These are phyloP conservation scores for Schrenkiella parvula DNA, from an alignment of 345 rosid genomes.

Conservation along the genomic window DNA sequence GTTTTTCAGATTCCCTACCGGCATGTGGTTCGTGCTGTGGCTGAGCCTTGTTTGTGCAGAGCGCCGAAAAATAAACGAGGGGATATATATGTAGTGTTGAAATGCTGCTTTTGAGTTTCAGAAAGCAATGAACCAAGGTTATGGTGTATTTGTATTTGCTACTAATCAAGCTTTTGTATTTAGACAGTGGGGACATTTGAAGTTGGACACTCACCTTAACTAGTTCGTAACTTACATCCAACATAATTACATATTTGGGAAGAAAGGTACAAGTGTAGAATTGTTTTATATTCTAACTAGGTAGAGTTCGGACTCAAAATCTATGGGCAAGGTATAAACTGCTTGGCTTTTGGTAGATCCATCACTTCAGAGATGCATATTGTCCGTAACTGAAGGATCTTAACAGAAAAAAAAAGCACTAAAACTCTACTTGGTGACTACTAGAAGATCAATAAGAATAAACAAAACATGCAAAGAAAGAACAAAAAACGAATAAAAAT, in stretches of 20 bases:
- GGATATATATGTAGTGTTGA: background rate
- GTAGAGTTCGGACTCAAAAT: too few species aligned
- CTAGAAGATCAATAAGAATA: too few species aligned
- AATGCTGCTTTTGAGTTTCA: background rate
- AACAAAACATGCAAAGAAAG: too few species aligned
- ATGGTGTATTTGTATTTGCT: background rate
- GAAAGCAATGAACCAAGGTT: background rate
- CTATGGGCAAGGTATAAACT: too few species aligned
- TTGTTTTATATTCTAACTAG: too few species aligned
- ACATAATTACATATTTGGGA: background rate
- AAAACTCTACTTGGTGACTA: too few species aligned
- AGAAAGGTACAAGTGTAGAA: background rate
- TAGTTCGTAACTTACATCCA: background rate
- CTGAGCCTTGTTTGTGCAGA: background rate
- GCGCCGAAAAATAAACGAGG: background rate
- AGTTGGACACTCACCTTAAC: background rate
- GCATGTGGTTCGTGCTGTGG: constrained; percentile 39
- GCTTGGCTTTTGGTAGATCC: too few species aligned
- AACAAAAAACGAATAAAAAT: too few species aligned
- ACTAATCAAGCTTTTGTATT: background rate
- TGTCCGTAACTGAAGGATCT: too few species aligned
- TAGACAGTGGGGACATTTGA: background rate
- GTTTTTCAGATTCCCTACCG: constrained; percentile 33
- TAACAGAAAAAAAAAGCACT: too few species aligned
- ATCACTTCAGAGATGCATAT: too few species aligned